Evolutionary conservation across 2,329 filamentous ascomycete genomes (phyloP).

Genomic region (Rosellinia necatrix): DNA sequence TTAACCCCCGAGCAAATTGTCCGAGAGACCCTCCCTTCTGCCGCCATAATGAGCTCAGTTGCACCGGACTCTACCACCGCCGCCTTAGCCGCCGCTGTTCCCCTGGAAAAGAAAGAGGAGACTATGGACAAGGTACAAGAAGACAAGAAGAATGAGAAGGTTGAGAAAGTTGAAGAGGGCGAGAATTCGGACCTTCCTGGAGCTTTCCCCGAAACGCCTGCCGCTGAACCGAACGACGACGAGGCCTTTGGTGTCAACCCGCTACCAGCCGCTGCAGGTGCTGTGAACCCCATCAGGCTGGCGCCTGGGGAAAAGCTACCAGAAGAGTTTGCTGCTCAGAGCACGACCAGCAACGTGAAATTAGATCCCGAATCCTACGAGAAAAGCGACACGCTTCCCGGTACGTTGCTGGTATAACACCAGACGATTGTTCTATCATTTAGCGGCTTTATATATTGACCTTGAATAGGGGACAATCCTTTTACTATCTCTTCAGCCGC

Average conservation of each 20-base stretch:
- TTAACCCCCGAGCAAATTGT: constrained; percentile 74
- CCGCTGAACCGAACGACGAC: constrained; percentile 47
- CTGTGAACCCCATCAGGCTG: constrained; percentile 79
- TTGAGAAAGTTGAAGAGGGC: constrained; percentile 25
- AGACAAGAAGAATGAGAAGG: constrained; percentile 33
- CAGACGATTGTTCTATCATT: background rate
- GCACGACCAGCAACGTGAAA: constrained; percentile 71
- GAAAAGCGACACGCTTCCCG: constrained; percentile 69
- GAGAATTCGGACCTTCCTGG: constrained; percentile 61
- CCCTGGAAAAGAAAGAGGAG: constrained; percentile 60
- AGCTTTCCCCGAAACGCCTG: constrained; percentile 74
- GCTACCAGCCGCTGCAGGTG: constrained; percentile 64
- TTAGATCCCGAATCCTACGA: constrained; percentile 87
- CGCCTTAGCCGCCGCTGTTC: constrained; percentile 67
- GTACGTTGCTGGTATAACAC: constrained; percentile 34
- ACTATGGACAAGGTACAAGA: constrained; percentile 32
- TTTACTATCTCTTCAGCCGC: constrained; percentile 43
- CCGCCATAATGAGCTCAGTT: constrained; percentile 67
- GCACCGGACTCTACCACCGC: constrained; percentile 74
- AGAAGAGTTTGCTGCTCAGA: constrained; percentile 68
- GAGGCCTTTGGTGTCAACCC: constrained; percentile 59
- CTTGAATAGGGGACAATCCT: constrained; percentile 31
- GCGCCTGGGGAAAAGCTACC: constrained; percentile 82
- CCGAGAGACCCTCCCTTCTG: constrained; percentile 50
- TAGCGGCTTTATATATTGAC: constrained; percentile 11